Conservation (phyloP, 805 yeast genomes). For the Yamadazyma phyllophila region DNA sequence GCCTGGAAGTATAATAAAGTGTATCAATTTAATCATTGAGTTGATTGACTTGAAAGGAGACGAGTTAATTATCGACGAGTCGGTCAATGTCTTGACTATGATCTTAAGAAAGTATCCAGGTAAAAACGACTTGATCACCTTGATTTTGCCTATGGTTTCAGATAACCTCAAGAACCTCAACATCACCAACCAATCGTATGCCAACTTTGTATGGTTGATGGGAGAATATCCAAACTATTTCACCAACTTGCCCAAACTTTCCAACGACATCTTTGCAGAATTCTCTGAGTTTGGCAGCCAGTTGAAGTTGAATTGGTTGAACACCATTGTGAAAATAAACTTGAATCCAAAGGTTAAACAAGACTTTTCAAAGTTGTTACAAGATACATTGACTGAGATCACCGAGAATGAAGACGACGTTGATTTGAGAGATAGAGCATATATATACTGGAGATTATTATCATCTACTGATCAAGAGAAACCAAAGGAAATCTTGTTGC, state of each 20-base stretch:
- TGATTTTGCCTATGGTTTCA: constrained; percentile 54
- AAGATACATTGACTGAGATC: constrained; percentile 57
- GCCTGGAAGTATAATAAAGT: constrained; percentile 49
- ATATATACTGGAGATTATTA: constrained; percentile 73
- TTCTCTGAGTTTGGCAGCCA: constrained; percentile 54
- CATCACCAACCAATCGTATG: constrained; percentile 49
- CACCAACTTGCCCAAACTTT: constrained; percentile 47
- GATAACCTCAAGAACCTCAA: constrained; percentile 23
- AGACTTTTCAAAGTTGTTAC: constrained; percentile 45
- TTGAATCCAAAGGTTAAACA: constrained; percentile 15
- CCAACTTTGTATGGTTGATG: constrained; percentile 65
- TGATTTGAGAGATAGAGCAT: constrained; percentile 79
- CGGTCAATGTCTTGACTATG: constrained; percentile 60
- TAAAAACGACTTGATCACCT: constrained; percentile 45
- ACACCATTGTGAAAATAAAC: constrained; percentile 60
- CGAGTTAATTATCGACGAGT: constrained; percentile 58
- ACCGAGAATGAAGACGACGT: constrained; percentile 67
- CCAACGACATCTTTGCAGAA: constrained; percentile 41
- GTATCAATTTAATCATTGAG: constrained; percentile 59
- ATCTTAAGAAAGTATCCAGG: constrained; percentile 66
- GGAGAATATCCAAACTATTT: constrained; percentile 70
- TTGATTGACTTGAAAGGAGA: constrained; percentile 63
- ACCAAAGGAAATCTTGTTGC: constrained; percentile 54
- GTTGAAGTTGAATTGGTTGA: constrained; percentile 58
- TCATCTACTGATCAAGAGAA: constrained; percentile 43